Evolutionary conservation across 768 basidiomycete species (phyloP), one percentile per base, ranked within the genome.

Genomic region (Leccinum obscurum): DNA sequence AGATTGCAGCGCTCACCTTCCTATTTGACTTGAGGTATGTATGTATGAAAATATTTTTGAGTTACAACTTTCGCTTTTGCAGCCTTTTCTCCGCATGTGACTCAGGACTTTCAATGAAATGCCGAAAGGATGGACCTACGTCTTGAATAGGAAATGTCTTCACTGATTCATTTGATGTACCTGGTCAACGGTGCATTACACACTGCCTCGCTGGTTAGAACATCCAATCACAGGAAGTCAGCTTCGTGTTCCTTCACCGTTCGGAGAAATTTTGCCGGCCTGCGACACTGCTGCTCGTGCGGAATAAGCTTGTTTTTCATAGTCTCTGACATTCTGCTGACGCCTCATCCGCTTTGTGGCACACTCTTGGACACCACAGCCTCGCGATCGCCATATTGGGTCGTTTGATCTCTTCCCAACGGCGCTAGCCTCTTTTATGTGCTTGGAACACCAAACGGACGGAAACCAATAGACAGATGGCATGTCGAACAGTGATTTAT

Each of bases 311-410:
- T 32, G 28, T 46, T 65, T 71, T 58, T 58, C 54, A 58, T 53
- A 52, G 55, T 51, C 62, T 70, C 66, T 34, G 70, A 28, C 30
- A 51, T 54, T 55, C 60, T 64, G 62, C 62, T 57, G 28, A 56
- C 49, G 70, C 70, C 55, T 70, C 64, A 54, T 53, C 57, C 60
- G 61, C 70, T 68, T 70, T 62, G 70, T 70, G 70, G 70, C 70
- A 70, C 70, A 14, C 70, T 64, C 70, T 64, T 6, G 70, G 68
- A 70, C 39, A 62, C 26, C 69, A 72, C 70, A 72, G 70, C 70
- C 62, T 60, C 55, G n/a, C n/a, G 24, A 54, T 57, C 20, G 20
- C 66, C 50, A 15, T 22, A 56, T 66, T 55, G 41, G 48, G 56
- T 49, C 35, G 20, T 46, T n/a, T 24, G 57, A 32, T 26, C 14